Base-by-base conservation (phyloP, 306 rosid genomes). In the Glycine tomentella region DNA sequence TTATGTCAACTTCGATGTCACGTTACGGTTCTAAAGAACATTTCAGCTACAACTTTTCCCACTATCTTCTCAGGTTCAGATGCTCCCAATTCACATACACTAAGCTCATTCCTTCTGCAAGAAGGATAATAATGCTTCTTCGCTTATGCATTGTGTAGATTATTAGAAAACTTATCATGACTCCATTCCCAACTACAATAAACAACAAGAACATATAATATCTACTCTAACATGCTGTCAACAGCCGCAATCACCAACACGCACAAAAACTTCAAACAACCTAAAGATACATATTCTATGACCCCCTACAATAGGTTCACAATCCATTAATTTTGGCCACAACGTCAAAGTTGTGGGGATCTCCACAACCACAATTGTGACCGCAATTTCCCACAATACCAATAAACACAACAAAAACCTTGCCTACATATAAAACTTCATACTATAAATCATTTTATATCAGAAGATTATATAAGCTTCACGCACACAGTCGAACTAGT, bases 11-110 rank as follows among this genome's bases (percentile, higher is more conserved):
- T 52, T 17, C 42, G 11, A 42, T n/a, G 9, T 65, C 80, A 64
- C 6, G 6, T 33, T 3, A 44, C 17, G 15, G 44, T 25, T 46
- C 8, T 55, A 10, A 59, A 68, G n/a, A 58, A 75, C 51, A 61
- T 15, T 76, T 76, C 75, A 72, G 25, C 65, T 17, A 57, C 56
- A 67, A 50, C 14, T 13, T 11, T 9, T 45, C 75, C 44, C 5
- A 10, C 48, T 38, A 13, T 16, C 42, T 33, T 57, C 44, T 17
- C 42, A 55, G 51, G 16, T 25, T 40, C 75, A 44, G 9, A 8
- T 33, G 15, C 20, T 42, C 48, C 49, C 55, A 50, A 6, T 59
- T 59, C 51, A 67, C 72, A 15, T 70, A 13, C 61, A 45, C 45
- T 4, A 66, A 31, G 31, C 34, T 45, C 6, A 5, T 48, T 16